These are phyloP conservation scores for Neolentinus lepideus DNA, from an alignment of 1,284 basidiomycete species.

Conservation along the genomic window DNA sequence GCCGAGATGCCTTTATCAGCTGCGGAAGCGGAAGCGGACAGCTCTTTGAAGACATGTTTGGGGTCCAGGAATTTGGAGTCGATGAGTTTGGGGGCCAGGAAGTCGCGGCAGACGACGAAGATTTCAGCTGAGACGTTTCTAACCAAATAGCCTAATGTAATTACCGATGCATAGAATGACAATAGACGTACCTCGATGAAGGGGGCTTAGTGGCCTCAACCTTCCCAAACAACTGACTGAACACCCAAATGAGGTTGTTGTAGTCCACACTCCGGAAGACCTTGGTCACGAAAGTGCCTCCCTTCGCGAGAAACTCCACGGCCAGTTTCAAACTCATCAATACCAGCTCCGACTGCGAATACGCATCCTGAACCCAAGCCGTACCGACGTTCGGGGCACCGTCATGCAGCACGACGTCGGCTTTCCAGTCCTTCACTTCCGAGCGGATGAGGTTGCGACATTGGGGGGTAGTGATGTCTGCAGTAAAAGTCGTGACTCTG, in stretches of 20 bases:
- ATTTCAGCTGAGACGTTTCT: constrained; percentile 99
- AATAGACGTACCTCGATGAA: constrained; percentile 72
- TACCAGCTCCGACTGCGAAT: constrained; percentile 95
- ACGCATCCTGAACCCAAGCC: constrained; percentile 99
- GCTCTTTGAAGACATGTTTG: constrained; percentile 96
- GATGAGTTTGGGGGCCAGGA: constrained; percentile 91
- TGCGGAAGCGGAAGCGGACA: constrained; percentile 42
- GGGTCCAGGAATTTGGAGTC: constrained; percentile 99
- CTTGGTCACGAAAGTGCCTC: constrained; percentile 96
- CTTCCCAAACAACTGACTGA: constrained; percentile 92
- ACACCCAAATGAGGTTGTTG: constrained; percentile 98
- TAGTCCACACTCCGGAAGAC: constrained; percentile 99
- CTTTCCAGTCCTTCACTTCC: constrained; percentile 98
- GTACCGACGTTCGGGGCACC: constrained; percentile 99
- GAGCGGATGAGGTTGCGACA: constrained; percentile 85
- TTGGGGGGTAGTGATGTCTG: constrained; percentile 92
- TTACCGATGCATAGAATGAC: too few relatives aligned
- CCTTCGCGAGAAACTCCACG: constrained; percentile 91
- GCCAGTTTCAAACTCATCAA: constrained; percentile 95
- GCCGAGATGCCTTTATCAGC: constrained; percentile 43
- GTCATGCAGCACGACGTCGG: constrained; percentile 99
- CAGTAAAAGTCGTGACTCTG: constrained; percentile 85
- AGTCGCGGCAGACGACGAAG: constrained; percentile 97
- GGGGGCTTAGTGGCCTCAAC: constrained; percentile 99
- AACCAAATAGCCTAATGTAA: constrained; percentile 1